Evolutionary conservation across 2,329 filamentous ascomycete genomes (phyloP), one percentile per base, ranked within the genome.

Genomic region (Fusarium ramigenum): DNA sequence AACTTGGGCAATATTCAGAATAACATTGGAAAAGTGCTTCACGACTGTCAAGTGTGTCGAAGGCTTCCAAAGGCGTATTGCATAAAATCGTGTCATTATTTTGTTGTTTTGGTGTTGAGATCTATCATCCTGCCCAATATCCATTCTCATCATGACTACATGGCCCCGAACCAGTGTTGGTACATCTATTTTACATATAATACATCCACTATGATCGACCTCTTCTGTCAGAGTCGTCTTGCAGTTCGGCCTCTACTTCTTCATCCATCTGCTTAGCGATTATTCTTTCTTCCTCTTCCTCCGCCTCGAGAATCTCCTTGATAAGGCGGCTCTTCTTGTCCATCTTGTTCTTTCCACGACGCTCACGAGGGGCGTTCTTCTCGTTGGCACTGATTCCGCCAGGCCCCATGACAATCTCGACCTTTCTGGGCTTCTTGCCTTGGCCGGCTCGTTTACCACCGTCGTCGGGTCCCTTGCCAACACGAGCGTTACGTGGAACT

Each of bases 401-500:
- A 2, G 73, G 79, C 2, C 80, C 79, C 79, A 80, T 79, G 9
- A 70, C 61, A 30, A 81, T 76, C 52, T 79, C 78, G n/a, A 87
- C 82, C 50, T 83, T 83, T 72, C 78, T 77, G 4, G 77, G 66
- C 77, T 82, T 85, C 76, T 84, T 86, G 57, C 80, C 82, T 59
- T 80, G 71, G 6, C 76, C 81, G 14, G 84, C 81, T 44, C 86
- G 82, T 58, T 87, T 84, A 7, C 85, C 86, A 9, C 85, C 85
- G 43, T 87, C 87, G 34, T 85, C 82, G 0, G 80, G 78, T 39
- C 82, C 83, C 70, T 79, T 81, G 59, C 93, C 93, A 7, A 93
- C 82, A 12, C 91, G 88, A 47, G 93, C 83, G 19, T 84, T 85
- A 52, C 93, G 85, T 5, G 82, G 79, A 8, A 93, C 88, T 18